A percentile compares a stretch with the other conserved stretches of the same genome.
Evolutionary conservation across 1,284 basidiomycete species (phyloP).

Genomic region (Cryptococcus sp.): DNA sequence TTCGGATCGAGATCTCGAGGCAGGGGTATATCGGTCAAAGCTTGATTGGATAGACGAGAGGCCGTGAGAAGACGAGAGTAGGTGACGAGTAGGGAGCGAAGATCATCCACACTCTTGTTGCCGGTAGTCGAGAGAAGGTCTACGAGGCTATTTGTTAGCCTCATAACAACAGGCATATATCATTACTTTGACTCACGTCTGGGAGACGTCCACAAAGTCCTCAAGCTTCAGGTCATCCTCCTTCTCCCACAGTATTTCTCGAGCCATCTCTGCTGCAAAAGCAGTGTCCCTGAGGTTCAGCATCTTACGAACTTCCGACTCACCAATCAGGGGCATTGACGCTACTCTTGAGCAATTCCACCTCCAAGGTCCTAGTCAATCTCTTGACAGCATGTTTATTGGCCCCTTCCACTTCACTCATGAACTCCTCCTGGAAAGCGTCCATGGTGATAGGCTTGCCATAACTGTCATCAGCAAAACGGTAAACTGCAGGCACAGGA

Average conservation of each 20-base stretch:
- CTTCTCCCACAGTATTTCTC: slow-evolving; percentile 80
- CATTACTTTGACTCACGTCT: slow-evolving; percentile 62
- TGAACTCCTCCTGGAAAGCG: slow-evolving; percentile 70
- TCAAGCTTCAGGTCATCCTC: slow-evolving; percentile 68
- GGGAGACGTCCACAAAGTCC: slow-evolving; percentile 76
- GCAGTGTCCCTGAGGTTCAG: slow-evolving; percentile 66
- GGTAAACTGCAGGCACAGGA: neutral
- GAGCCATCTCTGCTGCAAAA: slow-evolving; percentile 78
- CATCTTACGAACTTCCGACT: slow-evolving; percentile 23
- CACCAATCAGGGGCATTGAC: slow-evolving; percentile 93
- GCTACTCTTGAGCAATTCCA: slow-evolving; percentile 66
- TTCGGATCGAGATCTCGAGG: slow-evolving; percentile 74
- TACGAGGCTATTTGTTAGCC: slow-evolving; percentile 57
- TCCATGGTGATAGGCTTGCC: slow-evolving; percentile 73
- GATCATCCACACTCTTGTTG: slow-evolving; percentile 57
- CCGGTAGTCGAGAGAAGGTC: slow-evolving; percentile 70
- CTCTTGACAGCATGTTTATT: slow-evolving; percentile 79
- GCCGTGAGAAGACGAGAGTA: slow-evolving; percentile 84
- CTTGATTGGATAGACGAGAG: slow-evolving; percentile 73
- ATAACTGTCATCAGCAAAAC: slow-evolving; percentile 56
- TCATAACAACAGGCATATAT: neutral
- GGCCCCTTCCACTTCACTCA: slow-evolving; percentile 62
- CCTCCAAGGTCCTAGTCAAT: slow-evolving; percentile 70
- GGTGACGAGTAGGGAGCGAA: slow-evolving; percentile 67
- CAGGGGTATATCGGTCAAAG: slow-evolving; percentile 62